Conservation (phyloP, 78 protist genomes). For the Acrasis kona region DNA sequence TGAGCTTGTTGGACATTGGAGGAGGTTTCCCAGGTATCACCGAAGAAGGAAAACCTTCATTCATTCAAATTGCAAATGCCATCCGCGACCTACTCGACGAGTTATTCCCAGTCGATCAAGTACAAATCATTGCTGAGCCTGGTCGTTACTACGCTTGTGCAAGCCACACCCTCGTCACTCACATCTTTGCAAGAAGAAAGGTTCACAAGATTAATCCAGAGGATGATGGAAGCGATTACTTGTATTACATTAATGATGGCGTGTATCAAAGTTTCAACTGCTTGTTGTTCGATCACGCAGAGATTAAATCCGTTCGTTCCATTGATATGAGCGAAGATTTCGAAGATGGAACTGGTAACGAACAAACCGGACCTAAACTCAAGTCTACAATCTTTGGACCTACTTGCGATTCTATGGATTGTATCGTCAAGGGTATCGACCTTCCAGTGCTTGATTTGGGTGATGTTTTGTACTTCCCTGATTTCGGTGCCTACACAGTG, state of each 20-base stretch:
- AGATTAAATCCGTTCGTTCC: neutral
- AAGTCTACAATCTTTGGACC: slow-evolving; percentile 88
- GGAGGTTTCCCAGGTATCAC: slow-evolving; percentile 96
- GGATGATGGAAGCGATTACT: neutral
- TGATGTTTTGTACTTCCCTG: slow-evolving; percentile 74
- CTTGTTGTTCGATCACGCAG: slow-evolving; percentile 75
- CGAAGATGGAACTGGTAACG: slow-evolving; percentile 14
- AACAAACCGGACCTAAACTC: neutral
- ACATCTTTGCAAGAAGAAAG: slow-evolving; percentile 46
- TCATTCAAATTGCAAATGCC: slow-evolving; percentile 41
- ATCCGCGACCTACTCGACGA: slow-evolving; percentile 48
- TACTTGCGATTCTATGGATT: slow-evolving; percentile 93
- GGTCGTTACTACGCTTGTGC: slow-evolving; percentile 80
- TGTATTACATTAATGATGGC: slow-evolving; percentile 85
- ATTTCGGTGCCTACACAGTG: slow-evolving; percentile 96
- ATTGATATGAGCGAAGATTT: neutral
- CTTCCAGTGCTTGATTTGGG: slow-evolving; percentile 82
- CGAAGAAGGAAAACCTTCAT: slow-evolving; percentile 29
- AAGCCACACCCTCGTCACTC: slow-evolving; percentile 58
- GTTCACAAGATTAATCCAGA: neutral
- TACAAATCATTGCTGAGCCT: slow-evolving; percentile 91
- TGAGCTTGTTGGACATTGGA: slow-evolving; percentile 84
- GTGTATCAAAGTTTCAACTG: slow-evolving; percentile 89
- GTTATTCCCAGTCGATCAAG: slow-evolving; percentile 52
- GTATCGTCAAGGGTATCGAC: slow-evolving; percentile 27